Evolutionary conservation across 2,329 filamentous ascomycete genomes (phyloP).

Genomic region (Alternaria arborescens): DNA sequence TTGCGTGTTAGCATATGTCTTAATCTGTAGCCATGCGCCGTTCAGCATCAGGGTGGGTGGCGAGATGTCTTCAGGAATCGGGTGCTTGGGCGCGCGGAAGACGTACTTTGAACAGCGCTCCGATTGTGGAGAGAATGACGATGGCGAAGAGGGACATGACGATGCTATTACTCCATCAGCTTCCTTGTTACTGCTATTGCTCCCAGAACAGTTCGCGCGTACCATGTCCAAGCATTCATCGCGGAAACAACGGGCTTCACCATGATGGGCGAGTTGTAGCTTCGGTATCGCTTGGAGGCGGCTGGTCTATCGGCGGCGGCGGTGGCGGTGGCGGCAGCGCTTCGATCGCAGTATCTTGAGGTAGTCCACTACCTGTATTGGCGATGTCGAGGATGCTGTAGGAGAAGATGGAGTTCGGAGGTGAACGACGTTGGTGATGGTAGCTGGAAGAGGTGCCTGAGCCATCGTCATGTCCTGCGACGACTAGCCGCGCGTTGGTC

Average conservation of each 20-base stretch:
- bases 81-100: not conserved
- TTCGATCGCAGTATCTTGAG: slow-evolving; percentile 1
- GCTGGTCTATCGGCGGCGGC: slow-evolving; percentile 23
- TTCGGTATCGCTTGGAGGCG: slow-evolving; percentile 17
- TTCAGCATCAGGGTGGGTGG: not conserved
- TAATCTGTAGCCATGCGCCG: not conserved
- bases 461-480: slow-evolving; percentile 25
- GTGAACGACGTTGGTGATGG: slow-evolving; percentile 13
- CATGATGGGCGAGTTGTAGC: slow-evolving; percentile 63
- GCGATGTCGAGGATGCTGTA: not conserved
- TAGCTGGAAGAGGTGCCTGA: slow-evolving; percentile 13
- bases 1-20: slow-evolving; percentile 28
- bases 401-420: not conserved
- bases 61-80: not conserved
- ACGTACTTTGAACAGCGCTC: slow-evolving; percentile 76
- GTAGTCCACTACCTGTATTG: not conserved
- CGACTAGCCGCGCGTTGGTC: slow-evolving; percentile 8
- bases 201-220: slow-evolving; percentile 46
- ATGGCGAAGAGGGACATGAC: slow-evolving; percentile 72
- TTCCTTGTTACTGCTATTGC: not conserved
- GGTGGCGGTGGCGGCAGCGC: slow-evolving; percentile 20
- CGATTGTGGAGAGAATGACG: slow-evolving; percentile 70
- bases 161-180: slow-evolving; percentile 64
- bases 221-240: slow-evolving; percentile 96
- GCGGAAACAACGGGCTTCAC: slow-evolving; percentile 97